Evolutionary conservation across 179 eudicot species (phyloP), one percentile per base, ranked within the genome.

Genomic region (Actinidia arguta): DNA sequence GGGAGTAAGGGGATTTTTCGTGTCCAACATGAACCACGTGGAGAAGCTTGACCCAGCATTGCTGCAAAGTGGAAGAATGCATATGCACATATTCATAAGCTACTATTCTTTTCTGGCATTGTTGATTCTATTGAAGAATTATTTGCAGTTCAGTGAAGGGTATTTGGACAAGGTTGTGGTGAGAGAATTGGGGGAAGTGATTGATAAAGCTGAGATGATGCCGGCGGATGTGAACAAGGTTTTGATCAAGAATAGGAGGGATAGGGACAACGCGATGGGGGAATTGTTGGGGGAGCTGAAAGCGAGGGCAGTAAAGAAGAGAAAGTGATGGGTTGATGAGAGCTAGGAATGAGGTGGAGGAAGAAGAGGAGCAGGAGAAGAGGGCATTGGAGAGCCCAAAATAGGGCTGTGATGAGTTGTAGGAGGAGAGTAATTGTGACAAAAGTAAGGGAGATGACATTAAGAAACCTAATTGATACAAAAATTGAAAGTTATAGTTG

Each of bases 191-290:
- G 86, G 80, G 81, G 79, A 55, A 74, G 92, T 91, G 51, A 82
- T 93, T 0, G 91, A 79, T 0, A 73, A 81, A 78, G 97, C 97
- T 16, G 85, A 78, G 89, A 93, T 96, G 85, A 94, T 98, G 0
- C 99, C 99, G 27, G 99, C 99, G 0, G 99, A 96, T 73, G 82
- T 93, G 7, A 94, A 98, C 25, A 98, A 96, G 93, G 88, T 94
- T 6, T 82, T 96, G 92, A 89, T 94, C 17, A 89, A 94, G 92
- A 86, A 91, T 50, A 71, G 96, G 83, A 82, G 97, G 58, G 91
- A 88, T 46, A 91, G 80, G 75, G 83, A n/a, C 36, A 90, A 75
- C 69, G 99, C 96, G 12, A 86, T 90, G 5, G 63, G n/a, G 51
- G 95, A 90, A 75, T 79, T 96, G 85, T 8, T 91, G 74, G 91